These are phyloP conservation scores for Hawksworthiomyces lignivorus DNA, from an alignment of 2,329 filamentous ascomycete genomes.

Conservation along the genomic window DNA sequence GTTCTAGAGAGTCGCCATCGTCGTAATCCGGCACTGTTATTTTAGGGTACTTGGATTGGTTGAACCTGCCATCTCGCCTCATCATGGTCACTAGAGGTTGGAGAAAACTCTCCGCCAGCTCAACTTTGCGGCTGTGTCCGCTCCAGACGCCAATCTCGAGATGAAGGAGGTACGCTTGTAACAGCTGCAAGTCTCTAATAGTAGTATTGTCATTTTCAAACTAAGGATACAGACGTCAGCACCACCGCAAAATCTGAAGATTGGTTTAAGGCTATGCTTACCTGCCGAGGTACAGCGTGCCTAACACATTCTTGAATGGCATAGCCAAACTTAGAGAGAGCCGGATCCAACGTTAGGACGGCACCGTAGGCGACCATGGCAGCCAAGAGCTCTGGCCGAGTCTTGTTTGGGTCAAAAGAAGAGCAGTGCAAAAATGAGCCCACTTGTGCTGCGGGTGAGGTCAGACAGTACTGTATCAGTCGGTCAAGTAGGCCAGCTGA, in stretches of 20 bases:
- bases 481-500: slow-evolving; percentile 53
- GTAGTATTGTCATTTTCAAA: slow-evolving; percentile 39
- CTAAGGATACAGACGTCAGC: too few relatives aligned
- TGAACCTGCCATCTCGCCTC: slow-evolving; percentile 10
- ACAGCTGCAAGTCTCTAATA: slow-evolving; percentile 34
- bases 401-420: slow-evolving; percentile 47
- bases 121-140: slow-evolving; percentile 47
- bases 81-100: too few relatives aligned
- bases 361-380: slow-evolving; percentile 55
- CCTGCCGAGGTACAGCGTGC: too few relatives aligned
- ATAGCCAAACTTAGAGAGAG: slow-evolving; percentile 51
- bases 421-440: slow-evolving; percentile 56
- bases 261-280: too few relatives aligned
- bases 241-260: too few relatives aligned
- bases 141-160: slow-evolving; percentile 48
- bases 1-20: slow-evolving; percentile 2
- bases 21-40: too few relatives aligned
- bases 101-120: slow-evolving; percentile 49
- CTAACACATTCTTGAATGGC: slow-evolving; percentile 47
- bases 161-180: slow-evolving; percentile 40
- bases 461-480: slow-evolving; percentile 53
- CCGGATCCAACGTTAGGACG: slow-evolving; percentile 43
- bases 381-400: slow-evolving; percentile 52
- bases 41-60: background rate
- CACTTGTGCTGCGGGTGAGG: slow-evolving; percentile 48